phyloP scores from a whole-genome alignment of 257 asterid genomes.

The Linderniella brevidens region DNA sequence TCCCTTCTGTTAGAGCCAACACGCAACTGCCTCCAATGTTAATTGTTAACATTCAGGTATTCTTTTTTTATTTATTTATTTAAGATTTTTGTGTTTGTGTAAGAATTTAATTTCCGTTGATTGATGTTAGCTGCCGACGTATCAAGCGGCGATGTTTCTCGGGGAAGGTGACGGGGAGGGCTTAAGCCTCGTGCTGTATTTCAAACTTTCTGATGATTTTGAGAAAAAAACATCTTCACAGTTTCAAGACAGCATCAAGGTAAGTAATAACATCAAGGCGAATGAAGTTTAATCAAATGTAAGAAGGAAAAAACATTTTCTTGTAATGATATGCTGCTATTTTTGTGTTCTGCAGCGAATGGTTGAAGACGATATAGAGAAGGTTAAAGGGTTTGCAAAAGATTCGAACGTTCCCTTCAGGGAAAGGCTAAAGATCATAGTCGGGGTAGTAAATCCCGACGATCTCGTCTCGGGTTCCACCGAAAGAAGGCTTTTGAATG shows the following conservation, averaged over 20 bases:
- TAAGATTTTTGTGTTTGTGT: too few relatives aligned
- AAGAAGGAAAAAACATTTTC: background rate
- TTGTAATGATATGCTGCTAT: background rate
- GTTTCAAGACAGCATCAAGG: slow-evolving; percentile 53
- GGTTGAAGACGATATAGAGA: slow-evolving; percentile 49
- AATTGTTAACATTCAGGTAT: slow-evolving; percentile 87
- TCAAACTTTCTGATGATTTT: slow-evolving; percentile 41
- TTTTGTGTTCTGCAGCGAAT: slow-evolving; percentile 37
- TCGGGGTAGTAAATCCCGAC: slow-evolving; percentile 55
- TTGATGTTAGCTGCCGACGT: slow-evolving; percentile 44
- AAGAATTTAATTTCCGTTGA: slow-evolving; percentile 4
- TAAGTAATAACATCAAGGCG: slow-evolving; percentile 19
- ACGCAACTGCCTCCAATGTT: slow-evolving; percentile 53
- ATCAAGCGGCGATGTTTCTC: slow-evolving; percentile 54
- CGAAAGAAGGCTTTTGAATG: slow-evolving; percentile 47
- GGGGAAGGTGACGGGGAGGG: slow-evolving; percentile 75
- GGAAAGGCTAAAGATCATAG: slow-evolving; percentile 59
- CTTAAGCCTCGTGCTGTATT: slow-evolving; percentile 58
- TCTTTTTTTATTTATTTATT: background rate
- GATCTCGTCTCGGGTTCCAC: slow-evolving; percentile 56
- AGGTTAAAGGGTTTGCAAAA: slow-evolving; percentile 58
- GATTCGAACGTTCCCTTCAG: slow-evolving; percentile 50
- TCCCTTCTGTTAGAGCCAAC: slow-evolving; percentile 47
- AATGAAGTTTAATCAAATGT: too few relatives aligned
- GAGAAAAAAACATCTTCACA: slow-evolving; percentile 44